These are phyloP conservation scores for Bipolaris cookei DNA, from an alignment of 2,329 filamentous ascomycete genomes.

Conservation along the genomic window DNA sequence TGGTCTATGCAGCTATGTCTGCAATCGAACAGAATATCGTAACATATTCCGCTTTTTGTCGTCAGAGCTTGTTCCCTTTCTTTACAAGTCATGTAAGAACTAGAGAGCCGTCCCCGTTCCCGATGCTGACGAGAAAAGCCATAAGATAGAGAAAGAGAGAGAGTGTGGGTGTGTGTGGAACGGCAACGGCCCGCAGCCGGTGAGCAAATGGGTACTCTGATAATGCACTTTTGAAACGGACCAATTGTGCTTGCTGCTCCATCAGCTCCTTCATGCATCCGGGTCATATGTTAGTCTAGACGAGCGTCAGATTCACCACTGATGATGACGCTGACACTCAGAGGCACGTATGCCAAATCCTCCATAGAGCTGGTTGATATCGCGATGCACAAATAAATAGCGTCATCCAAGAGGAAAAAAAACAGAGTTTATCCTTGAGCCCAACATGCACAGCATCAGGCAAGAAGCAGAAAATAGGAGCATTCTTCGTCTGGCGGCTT, in stretches of 20 bases:
- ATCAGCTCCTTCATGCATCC: neutral
- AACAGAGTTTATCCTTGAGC: neutral
- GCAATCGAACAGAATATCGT: neutral
- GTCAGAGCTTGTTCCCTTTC: neutral
- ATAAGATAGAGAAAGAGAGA: neutral
- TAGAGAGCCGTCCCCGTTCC: conserved; percentile 14
- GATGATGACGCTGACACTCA: neutral
- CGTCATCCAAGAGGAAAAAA: neutral
- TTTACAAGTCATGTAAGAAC: conserved; percentile 3
- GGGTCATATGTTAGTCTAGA: neutral
- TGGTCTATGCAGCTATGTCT: conserved; percentile 1
- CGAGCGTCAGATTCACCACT: neutral
- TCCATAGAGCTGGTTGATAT: neutral
- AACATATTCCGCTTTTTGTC: neutral
- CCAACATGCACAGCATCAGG: neutral
- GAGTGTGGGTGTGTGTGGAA: conserved; percentile 10
- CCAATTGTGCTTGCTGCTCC: neutral
- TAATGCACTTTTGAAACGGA: neutral
- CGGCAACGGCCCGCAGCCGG: conserved; percentile 30
- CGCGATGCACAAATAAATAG: neutral
- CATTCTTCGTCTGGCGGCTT: neutral
- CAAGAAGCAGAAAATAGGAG: neutral
- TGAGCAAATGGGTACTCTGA: conserved; percentile 4
- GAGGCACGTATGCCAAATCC: neutral
- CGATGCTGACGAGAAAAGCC: conserved; percentile 20